Base-by-base conservation (phyloP, 1,284 basidiomycete species). In the Boletellus deceptivus region DNA sequence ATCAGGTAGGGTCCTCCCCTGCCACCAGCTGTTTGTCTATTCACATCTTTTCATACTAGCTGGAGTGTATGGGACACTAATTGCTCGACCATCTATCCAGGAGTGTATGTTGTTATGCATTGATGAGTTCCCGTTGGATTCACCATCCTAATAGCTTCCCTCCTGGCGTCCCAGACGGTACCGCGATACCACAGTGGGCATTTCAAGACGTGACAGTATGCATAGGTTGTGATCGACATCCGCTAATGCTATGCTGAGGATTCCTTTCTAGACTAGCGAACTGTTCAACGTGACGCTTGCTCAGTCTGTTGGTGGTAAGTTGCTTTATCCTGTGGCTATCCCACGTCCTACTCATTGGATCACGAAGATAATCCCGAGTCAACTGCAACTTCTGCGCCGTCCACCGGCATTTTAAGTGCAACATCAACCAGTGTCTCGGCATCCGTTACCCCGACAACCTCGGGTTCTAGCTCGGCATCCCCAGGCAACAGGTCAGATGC, bases 131-230 rank as follows among this genome's bases (percentile, higher is more conserved):
- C 13, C 16, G 4, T 37, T 2, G n/a, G 14, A 17, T 33, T 63
- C 18, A 58, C 29, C n/a, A 22, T 36, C 40, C 5, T 25, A 18
- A 48, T 36, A 70, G 65, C 27, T 67, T 57, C 44, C 46, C 53
- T 0, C 37, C 36, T 0, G 54, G 57, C 35, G 40, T 69, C 38
- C 67, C 67, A 11, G 14, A 3, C 8, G 63, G 63, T 9, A 70
- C 70, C 14, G 49, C 54, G 1, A 43, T 72, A 3, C 68, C 68
- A 20, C 49, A 56, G 8, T 70, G 68, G 68, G 70, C 69, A 3
- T 70, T 59, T 39, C 56, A 68, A 46, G 54, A 67, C 5, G 62
- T 70, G 46, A 52, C 55, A 22, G 67, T 70, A 58, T 31, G 66
- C n/a, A 17, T 39, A 1, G 34, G 29, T 39, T 31, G 4, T 8